Percentiles rank a stretch among this genome's conserved stretches.
Evolutionary conservation across 768 basidiomycete species (phyloP).

Genomic region (Lyophyllum decastes): DNA sequence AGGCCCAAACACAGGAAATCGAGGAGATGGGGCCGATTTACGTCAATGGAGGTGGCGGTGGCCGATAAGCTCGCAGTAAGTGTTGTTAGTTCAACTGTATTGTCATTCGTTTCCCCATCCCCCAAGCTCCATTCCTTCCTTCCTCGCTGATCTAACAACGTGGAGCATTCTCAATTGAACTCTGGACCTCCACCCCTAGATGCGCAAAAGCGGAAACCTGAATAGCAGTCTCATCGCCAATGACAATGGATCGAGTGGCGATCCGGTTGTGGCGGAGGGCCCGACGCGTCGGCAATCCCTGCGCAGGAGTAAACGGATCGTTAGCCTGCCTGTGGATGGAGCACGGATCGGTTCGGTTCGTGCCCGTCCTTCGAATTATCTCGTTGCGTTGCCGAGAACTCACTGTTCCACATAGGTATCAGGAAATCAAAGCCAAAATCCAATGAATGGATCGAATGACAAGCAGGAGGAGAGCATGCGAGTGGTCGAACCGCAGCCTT

Average conservation of each 20-base stretch:
- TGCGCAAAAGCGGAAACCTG: background rate
- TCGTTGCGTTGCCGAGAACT: background rate
- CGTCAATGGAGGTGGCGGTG: background rate
- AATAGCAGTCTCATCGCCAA: background rate
- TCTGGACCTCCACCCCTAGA: background rate
- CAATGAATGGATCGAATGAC: background rate
- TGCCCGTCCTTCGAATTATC: background rate
- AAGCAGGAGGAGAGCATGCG: background rate
- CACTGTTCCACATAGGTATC: background rate
- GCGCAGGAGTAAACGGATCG: background rate
- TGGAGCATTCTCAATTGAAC: background rate
- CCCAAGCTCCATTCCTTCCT: too few species aligned
- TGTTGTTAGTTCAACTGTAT: background rate
- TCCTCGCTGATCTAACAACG: too few species aligned
- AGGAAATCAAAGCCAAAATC: background rate
- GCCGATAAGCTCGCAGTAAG: background rate
- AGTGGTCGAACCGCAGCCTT: background rate
- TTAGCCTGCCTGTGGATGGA: background rate
- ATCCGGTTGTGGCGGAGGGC: background rate
- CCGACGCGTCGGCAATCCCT: background rate
- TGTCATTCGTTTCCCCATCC: background rate
- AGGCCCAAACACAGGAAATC: background rate
- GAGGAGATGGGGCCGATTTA: background rate
- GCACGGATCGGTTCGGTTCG: background rate
- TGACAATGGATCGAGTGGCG: background rate